Conservation (phyloP, 2,329 filamentous ascomycete species). For the Xylariomycetidae sp. region DNA sequence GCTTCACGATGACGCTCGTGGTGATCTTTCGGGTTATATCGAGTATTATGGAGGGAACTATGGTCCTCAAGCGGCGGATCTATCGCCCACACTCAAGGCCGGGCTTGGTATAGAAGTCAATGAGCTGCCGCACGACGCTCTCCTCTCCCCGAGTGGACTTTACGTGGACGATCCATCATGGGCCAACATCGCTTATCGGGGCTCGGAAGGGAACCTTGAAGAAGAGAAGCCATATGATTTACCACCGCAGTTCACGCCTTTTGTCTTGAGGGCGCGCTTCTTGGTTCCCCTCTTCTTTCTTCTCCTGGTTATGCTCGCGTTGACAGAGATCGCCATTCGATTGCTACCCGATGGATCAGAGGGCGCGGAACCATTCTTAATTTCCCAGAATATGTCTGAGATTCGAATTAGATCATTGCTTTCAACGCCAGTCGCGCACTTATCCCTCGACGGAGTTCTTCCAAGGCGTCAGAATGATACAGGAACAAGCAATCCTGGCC, state of each 20-base stretch:
- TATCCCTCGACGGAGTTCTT: neutral
- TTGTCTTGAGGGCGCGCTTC: slow-evolving; percentile 13
- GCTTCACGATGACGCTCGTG: slow-evolving; percentile 6
- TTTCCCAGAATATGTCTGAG: slow-evolving; percentile 11
- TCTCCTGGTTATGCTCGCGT: slow-evolving; percentile 17
- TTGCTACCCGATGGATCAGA: slow-evolving; percentile 20
- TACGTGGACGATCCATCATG: slow-evolving; percentile 10
- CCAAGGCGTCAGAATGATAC: slow-evolving; percentile 11
- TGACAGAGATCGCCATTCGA: slow-evolving; percentile 23
- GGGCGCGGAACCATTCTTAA: slow-evolving; percentile 3
- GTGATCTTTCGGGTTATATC: slow-evolving; percentile 6
- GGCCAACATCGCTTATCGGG: slow-evolving; percentile 16
- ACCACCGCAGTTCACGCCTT: slow-evolving; percentile 18
- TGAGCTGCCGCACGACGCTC: too few species aligned
- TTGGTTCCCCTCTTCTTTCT: slow-evolving; percentile 11
- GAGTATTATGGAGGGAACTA: slow-evolving; percentile 14
- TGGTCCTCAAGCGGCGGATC: slow-evolving; percentile 12
- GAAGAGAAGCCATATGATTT: slow-evolving; percentile 3
- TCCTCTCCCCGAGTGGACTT: too few species aligned
- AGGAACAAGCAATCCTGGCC: neutral
- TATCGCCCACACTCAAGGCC: too few species aligned
- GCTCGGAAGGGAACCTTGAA: slow-evolving; percentile 16
- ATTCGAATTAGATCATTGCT: slow-evolving; percentile 12
- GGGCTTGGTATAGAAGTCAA: too few species aligned
- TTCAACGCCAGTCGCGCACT: neutral